Evolutionary conservation across 176 grass and related monocot genomes (phyloP).

Genomic region (Triticum urartu): DNA sequence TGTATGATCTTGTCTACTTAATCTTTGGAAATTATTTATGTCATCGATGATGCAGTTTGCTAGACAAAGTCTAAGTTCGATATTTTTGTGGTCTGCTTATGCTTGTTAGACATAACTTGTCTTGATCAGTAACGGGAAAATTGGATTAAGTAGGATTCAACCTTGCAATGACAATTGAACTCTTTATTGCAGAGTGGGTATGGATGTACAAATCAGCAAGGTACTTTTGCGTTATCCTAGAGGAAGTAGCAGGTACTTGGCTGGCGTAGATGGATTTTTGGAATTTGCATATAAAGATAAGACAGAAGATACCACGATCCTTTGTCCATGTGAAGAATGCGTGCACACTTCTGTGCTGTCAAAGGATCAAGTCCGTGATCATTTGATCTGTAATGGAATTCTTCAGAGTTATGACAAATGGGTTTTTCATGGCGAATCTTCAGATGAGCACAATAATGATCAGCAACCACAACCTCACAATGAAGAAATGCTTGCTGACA

Average conservation of each 20-base stretch:
- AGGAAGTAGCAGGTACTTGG: neutral
- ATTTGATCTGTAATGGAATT: neutral
- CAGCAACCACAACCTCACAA: neutral
- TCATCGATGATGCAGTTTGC: too few species aligned
- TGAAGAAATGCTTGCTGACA: too few species aligned
- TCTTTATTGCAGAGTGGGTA: neutral
- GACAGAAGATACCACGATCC: neutral
- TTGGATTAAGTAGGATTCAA: too few species aligned
- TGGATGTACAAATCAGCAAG: slow-evolving; percentile 8
- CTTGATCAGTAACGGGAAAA: too few species aligned
- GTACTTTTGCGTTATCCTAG: neutral
- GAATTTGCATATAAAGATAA: slow-evolving; percentile 26
- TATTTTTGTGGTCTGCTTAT: too few species aligned
- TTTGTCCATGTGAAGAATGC: slow-evolving; percentile 1
- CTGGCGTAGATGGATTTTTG: slow-evolving; percentile 15
- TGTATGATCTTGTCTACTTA: too few species aligned
- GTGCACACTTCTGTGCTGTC: neutral
- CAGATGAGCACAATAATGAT: neutral
- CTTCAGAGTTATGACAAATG: neutral
- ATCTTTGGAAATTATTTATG: too few species aligned
- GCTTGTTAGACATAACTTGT: too few species aligned
- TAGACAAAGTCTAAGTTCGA: too few species aligned
- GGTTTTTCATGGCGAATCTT: slow-evolving; percentile 12
- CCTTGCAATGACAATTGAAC: neutral
- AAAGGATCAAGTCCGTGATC: neutral